Evolutionary conservation across 1,284 basidiomycete species (phyloP).

Genomic region (Ganoderma lucidum): DNA sequence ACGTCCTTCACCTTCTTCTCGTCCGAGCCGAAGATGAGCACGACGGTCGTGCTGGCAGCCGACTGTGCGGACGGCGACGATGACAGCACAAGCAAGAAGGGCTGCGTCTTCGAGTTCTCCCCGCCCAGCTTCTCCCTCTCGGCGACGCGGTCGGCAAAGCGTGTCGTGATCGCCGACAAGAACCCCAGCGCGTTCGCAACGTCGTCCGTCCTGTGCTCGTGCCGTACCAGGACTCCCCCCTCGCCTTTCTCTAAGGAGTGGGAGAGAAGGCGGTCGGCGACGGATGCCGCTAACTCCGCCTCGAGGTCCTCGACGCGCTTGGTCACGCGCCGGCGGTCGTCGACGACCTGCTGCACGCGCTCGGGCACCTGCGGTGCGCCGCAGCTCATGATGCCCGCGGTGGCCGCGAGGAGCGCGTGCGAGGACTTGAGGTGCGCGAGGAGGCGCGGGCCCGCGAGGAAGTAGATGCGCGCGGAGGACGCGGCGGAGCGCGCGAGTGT

Average conservation of each 20-base stretch:
- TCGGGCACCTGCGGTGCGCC: conserved; percentile 70
- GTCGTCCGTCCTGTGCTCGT: conserved; percentile 70
- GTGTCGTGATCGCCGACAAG: conserved; percentile 62
- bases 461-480: conserved; percentile 78
- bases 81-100: conserved; percentile 64
- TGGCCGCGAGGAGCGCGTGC: conserved; percentile 61
- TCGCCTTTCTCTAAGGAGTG: conserved; percentile 22
- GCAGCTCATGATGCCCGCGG: conserved; percentile 71
- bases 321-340: conserved; percentile 67
- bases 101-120: conserved; percentile 25
- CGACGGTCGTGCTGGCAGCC: conserved; percentile 55
- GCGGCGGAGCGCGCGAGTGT: conserved; percentile 63
- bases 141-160: conserved; percentile 46
- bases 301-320: conserved; percentile 73
- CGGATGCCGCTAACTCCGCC: conserved; percentile 67
- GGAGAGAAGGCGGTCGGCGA: conserved; percentile 54
- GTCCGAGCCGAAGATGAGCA: conserved; percentile 68
- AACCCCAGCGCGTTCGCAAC: conserved; percentile 66
- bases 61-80: conserved; percentile 68
- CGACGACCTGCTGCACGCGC: conserved; percentile 73
- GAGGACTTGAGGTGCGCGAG: conserved; percentile 65
- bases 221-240: conserved; percentile 44
- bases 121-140: conserved; percentile 30
- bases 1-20: conserved; percentile 65
- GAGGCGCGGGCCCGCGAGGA: conserved; percentile 82